Evolutionary conservation across 73 alveolate genomes (phyloP), one percentile per base, ranked within the genome.

Genomic region (Paramecium octaurelia): DNA sequence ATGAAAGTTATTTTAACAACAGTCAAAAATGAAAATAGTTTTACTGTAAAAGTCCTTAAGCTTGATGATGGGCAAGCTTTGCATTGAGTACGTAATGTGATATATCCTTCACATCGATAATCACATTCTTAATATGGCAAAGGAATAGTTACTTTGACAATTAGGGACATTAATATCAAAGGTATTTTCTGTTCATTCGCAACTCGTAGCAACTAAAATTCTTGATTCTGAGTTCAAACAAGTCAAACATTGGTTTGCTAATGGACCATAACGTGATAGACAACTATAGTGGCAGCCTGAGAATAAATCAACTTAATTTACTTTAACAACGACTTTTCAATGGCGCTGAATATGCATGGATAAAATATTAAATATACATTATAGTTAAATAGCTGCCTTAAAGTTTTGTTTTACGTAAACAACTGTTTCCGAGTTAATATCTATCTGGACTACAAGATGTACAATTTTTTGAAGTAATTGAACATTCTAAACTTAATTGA

Each of bases 81-180:
- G 2, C 43, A 36, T 6, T 36, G 93, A 85, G 96, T 96, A n/a
- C 99, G 99, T 71, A 96, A 92, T 4, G 98, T 98, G 48, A 96
- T 90, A 29, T 96, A 87, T 6, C 29, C n/a, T 50, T 50, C 64
- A 50, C 64, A 50, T 14, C 18, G 14, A 20, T 50, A 50, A 14
- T 27, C n/a, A 14, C 64, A 50, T n/a, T 50, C 64, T 50, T 27
- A 27, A 27, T n/a, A 27, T 4, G 31, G 1, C 1, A 1, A 27
- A 27, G 31, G 31, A 27, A 50, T 11, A 12, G 16, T 50, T 50
- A 50, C 64, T 1, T 50, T 14, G 4, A 14, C 64, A 50, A 14
- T 10, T 3, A 14, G 64, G 16, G 14, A 4, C 14, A n/a, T 27
- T 27, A 9, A 12, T 14, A 50, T 50, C 64, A 50, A 50, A 50